phyloP scores from a whole-genome alignment of 345 rosid genomes.

The Bretschneidera sinensis region DNA sequence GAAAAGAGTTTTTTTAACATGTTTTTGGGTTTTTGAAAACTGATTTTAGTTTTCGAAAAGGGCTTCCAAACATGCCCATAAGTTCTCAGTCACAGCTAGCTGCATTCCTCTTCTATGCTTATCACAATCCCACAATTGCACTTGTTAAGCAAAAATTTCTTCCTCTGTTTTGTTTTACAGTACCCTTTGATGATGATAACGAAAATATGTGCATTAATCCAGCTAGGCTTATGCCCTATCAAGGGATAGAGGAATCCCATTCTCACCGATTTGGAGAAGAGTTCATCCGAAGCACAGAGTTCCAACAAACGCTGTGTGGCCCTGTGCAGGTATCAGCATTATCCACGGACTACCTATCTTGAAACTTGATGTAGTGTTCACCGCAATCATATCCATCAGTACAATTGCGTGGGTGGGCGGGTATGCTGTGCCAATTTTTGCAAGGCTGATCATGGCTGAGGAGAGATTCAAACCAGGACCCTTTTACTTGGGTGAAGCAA shows the following conservation, averaged over 20 bases:
- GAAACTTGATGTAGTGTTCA: conserved; percentile 49
- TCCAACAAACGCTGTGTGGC: conserved; percentile 63
- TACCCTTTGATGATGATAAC: too few species aligned
- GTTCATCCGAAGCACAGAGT: conserved; percentile 56
- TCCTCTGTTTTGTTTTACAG: too few species aligned
- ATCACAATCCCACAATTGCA: too few species aligned
- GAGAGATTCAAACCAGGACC: conserved; percentile 54
- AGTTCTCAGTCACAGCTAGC: too few species aligned
- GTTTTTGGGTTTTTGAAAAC: too few species aligned
- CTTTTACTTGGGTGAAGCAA: conserved; percentile 52
- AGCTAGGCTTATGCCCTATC: conserved; percentile 58
- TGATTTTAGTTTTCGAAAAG: too few species aligned
- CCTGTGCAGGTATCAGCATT: conserved; percentile 50
- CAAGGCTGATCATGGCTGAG: conserved; percentile 56
- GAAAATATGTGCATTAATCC: too few species aligned
- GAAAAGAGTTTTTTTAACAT: too few species aligned
- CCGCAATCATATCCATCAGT: conserved; percentile 52
- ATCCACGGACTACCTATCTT: conserved; percentile 54
- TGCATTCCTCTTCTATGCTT: too few species aligned
- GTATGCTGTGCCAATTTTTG: conserved; percentile 55
- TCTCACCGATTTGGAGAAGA: conserved; percentile 45
- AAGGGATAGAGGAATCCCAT: conserved; percentile 54
- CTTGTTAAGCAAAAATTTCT: too few species aligned
- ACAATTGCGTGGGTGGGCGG: conserved; percentile 72
- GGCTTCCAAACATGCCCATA: too few species aligned